Base-by-base conservation (phyloP, 192 early-diverging fungal genomes). In the Rhizophagus clarus region DNA sequence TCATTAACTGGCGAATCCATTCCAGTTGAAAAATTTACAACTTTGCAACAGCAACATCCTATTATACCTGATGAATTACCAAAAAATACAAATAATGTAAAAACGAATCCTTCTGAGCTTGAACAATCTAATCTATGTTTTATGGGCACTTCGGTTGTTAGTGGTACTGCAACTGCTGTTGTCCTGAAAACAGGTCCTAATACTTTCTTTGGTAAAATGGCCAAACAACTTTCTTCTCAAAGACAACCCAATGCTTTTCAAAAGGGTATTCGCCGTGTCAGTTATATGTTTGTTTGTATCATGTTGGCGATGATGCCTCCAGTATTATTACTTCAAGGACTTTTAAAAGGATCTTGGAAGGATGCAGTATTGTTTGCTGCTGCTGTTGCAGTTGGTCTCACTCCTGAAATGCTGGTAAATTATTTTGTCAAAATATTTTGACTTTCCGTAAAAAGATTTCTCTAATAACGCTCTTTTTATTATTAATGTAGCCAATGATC, bases 391-490 rank as follows among this genome's bases (percentile, higher is more conserved):
- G 87, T 88, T 26, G 88, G 88, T 61, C 79, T 89, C 14, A 88
- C 87, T 4, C 88, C 88, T 24, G 88, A 88, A 81, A 89, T 89
- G 88, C 80, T 89, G 15, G 69, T 72, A 24, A 72, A n/a, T 72
- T 71, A 14, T 32, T 42, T 29, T 47, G 3, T 15, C 47, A 40
- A 40, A n/a, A 7, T 40, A 40, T 28, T 32, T 79, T 37, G 22
- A 20, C 32, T 72, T 51, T 75, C 4, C 32, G 4, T 31, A 20
- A 45, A 45, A 45, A 45, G 42, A 12, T 42, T 42, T 42, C 9
- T 10, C 2, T 45, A 45, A 45, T 78, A 47, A 24, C 47, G 0
- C 10, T 67, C 69, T 31, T 40, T 10, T 63, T 71, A 40, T 20
- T 71, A 0, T 70, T n/a, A 1, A 40, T 72, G 45, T 20, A 72